These are phyloP conservation scores for Dictyostelium brefeldianum DNA, from an alignment of 78 protist species.

Conservation along the genomic window DNA sequence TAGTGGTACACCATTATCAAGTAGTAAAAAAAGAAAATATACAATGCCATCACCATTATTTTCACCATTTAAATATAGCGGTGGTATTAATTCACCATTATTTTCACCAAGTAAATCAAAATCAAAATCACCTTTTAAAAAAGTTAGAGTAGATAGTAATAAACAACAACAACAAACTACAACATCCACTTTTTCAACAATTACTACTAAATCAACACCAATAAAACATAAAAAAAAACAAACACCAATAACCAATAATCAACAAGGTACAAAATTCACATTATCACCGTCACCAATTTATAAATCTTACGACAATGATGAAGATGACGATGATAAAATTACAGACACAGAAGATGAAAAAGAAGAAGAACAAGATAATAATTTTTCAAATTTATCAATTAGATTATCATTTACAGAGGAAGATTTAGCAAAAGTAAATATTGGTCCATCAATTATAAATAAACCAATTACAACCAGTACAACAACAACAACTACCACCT, in stretches of 20 bases:
- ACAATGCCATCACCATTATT: not conserved
- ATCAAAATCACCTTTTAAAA: constrained; percentile 4
- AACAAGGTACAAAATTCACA: too few species aligned
- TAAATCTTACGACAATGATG: not conserved
- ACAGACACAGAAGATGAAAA: not conserved
- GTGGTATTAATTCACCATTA: too few species aligned
- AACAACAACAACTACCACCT: not conserved
- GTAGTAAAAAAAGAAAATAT: constrained; percentile 12
- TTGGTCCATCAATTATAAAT: not conserved
- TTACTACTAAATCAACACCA: too few species aligned
- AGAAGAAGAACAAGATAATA: not conserved
- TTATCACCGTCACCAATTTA: too few species aligned
- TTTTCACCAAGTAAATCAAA: not conserved
- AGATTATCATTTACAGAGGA: constrained; percentile 24
- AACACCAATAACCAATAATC: too few species aligned
- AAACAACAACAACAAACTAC: too few species aligned
- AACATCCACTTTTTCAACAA: too few species aligned
- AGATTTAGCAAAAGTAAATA: not conserved
- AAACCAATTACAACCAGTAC: not conserved
- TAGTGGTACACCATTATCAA: not conserved
- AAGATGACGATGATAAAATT: not conserved
- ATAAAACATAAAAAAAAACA: too few species aligned
- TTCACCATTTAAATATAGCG: constrained; percentile 33
- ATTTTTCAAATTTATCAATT: not conserved
- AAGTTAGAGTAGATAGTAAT: not conserved